These are phyloP conservation scores for Erysiphe pulchra DNA, from an alignment of 2,329 filamentous ascomycete genomes.

Conservation along the genomic window DNA sequence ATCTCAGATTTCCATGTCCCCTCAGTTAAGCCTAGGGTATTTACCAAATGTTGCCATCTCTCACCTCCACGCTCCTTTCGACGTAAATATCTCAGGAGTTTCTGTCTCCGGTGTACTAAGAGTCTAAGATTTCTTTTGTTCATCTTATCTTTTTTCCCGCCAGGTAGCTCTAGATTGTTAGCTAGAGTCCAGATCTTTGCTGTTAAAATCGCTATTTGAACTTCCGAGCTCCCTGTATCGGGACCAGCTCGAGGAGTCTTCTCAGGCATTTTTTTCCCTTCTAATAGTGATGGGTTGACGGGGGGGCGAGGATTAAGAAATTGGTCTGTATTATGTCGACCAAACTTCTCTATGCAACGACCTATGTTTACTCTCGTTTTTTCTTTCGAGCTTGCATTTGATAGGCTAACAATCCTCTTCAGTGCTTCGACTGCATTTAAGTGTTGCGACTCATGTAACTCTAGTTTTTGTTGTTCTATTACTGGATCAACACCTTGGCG, in stretches of 20 bases:
- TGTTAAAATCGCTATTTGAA: constrained; percentile 91
- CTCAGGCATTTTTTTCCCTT: constrained; percentile 6
- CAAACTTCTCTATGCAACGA: constrained; percentile 67
- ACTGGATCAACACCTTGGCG: constrained; percentile 18
- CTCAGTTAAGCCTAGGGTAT: constrained; percentile 62
- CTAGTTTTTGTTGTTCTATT: constrained; percentile 12
- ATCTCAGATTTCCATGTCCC: constrained; percentile 86
- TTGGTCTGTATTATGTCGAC: constrained; percentile 67
- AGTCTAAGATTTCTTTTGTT: constrained; percentile 79
- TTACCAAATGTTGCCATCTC: constrained; percentile 66
- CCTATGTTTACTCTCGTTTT: constrained; percentile 58
- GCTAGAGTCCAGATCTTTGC: constrained; percentile 72
- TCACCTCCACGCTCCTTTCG: constrained; percentile 75
- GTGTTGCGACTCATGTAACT: constrained; percentile 29
- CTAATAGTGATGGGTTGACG: constrained; percentile 4
- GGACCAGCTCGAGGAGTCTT: constrained; percentile 50
- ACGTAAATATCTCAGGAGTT: constrained; percentile 64
- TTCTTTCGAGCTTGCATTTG: constrained; percentile 55
- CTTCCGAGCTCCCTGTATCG: constrained; percentile 86
- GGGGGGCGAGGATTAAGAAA: constrained; percentile 24
- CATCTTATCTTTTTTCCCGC: constrained; percentile 64
- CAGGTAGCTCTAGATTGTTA: constrained; percentile 37
- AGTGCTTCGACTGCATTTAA: constrained; percentile 49
- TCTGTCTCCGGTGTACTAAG: constrained; percentile 73
- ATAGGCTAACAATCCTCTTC: constrained; percentile 50